phyloP scores from a whole-genome alignment of 2,329 filamentous ascomycete genomes.

The Trichoderma sp. region DNA sequence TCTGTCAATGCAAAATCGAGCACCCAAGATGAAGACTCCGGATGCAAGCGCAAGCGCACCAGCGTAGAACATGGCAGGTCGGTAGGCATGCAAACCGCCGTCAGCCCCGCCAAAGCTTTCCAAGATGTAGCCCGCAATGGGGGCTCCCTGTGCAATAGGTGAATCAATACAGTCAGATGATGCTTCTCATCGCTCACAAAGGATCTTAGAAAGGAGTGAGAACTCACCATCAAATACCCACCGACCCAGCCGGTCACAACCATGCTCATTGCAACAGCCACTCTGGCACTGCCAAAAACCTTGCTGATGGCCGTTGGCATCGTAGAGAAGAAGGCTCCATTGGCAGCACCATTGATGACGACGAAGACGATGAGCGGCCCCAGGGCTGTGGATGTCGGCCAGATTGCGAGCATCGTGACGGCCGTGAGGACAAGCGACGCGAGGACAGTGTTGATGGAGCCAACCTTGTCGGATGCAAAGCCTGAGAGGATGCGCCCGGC shows the following conservation, averaged over 20 bases:
- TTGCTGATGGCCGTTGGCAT: slow-evolving; percentile 62
- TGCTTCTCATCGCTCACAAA: no score
- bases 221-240: slow-evolving; percentile 58
- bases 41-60: slow-evolving; percentile 53
- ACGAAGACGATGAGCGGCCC: slow-evolving; percentile 57
- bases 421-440: slow-evolving; percentile 52
- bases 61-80: slow-evolving; percentile 62
- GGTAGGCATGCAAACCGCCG: slow-evolving; percentile 52
- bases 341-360: slow-evolving; percentile 59
- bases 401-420: slow-evolving; percentile 59
- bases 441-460: slow-evolving; percentile 56
- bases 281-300: slow-evolving; percentile 56
- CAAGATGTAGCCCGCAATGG: slow-evolving; percentile 61
- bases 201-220: background rate
- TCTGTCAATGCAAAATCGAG: slow-evolving; percentile 48
- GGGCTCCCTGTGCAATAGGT: slow-evolving; percentile 47
- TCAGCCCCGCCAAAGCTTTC: slow-evolving; percentile 54
- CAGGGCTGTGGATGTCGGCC: slow-evolving; percentile 58
- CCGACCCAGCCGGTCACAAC: slow-evolving; percentile 60
- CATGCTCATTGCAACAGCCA: slow-evolving; percentile 61
- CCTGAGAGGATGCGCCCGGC: slow-evolving; percentile 57
- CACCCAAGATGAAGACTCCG: slow-evolving; percentile 44
- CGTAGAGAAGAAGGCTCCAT: slow-evolving; percentile 62
- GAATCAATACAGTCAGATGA: background rate
- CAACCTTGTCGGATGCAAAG: slow-evolving; percentile 54